Evolutionary conservation across 176 grass and related monocot species (phyloP).

Genomic region (Aegilops umbellulata): DNA sequence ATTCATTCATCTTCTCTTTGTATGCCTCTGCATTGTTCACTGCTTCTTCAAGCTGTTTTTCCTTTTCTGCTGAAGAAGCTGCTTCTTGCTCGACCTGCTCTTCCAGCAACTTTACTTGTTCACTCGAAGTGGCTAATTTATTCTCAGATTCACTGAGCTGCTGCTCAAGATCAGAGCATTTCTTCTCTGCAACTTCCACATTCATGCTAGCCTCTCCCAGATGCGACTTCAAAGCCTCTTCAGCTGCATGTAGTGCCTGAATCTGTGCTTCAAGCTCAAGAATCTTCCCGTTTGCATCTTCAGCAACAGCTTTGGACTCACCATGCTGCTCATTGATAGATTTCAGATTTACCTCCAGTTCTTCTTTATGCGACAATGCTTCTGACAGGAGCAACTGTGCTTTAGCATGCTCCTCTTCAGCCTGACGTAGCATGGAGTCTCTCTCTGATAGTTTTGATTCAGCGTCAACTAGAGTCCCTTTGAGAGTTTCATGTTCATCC

Average conservation of each 20-base stretch:
- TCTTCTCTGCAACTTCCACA: conserved; percentile 40
- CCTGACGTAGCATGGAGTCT: conserved; percentile 45
- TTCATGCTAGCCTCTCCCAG: conserved; percentile 50
- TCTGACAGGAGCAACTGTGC: conserved; percentile 64
- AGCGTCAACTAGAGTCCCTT: conserved; percentile 49
- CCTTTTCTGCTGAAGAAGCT: conserved; percentile 41
- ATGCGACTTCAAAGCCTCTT: conserved; percentile 50
- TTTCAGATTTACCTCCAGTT: conserved; percentile 60
- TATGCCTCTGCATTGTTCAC: conserved; percentile 40
- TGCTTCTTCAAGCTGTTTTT: conserved; percentile 44
- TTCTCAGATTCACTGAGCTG: conserved; percentile 40
- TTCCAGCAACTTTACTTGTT: conserved; percentile 51
- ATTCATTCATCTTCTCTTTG: conserved; percentile 60
- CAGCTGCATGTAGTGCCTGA: conserved; percentile 41
- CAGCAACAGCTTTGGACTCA: conserved; percentile 46
- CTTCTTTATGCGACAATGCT: conserved; percentile 65
- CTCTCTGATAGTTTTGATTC: conserved; percentile 56
- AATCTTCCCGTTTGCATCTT: conserved; percentile 60
- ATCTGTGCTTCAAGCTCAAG: conserved; percentile 60
- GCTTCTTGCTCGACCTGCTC: conserved; percentile 35
- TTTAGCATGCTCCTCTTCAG: conserved; percentile 52
- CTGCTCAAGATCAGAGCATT: conserved; percentile 51
- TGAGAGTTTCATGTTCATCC: conserved; percentile 62
- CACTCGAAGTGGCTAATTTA: conserved; percentile 41
- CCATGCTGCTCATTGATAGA: conserved; percentile 59